Evolutionary conservation across 2,329 filamentous ascomycete genomes (phyloP).

Genomic region (Cercospora nicotianae): DNA sequence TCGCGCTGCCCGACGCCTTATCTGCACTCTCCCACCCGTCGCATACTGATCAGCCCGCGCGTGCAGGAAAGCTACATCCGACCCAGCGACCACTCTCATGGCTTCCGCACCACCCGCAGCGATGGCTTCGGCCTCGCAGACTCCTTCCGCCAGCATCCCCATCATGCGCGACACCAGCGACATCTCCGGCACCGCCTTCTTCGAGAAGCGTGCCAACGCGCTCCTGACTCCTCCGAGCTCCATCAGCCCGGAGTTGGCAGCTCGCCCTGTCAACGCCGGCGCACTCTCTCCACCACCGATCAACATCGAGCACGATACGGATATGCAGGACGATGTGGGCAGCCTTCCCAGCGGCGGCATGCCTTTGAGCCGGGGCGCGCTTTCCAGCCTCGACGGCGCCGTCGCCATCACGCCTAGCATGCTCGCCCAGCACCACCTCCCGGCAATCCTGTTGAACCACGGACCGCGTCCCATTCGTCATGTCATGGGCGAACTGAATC

Average conservation of each 20-base stretch:
- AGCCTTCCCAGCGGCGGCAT: constrained; percentile 31
- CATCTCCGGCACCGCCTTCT: constrained; percentile 32
- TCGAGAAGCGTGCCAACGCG: constrained; percentile 43
- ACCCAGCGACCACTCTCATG: constrained; percentile 32
- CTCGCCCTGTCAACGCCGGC: constrained; percentile 70
- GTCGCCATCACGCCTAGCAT: constrained; percentile 82
- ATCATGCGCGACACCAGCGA: constrained; percentile 29
- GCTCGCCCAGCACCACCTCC: constrained; percentile 86
- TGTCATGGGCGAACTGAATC: constrained; percentile 91
- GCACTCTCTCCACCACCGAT: constrained; percentile 48
- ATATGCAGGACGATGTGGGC: constrained; percentile 60
- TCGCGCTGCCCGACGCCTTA: constrained; percentile 6
- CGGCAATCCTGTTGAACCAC: constrained; percentile 83
- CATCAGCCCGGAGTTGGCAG: constrained; percentile 82
- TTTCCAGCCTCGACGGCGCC: constrained; percentile 65
- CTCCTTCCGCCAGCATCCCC: constrained; percentile 34
- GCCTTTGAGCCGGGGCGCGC: constrained; percentile 52
- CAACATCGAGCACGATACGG: constrained; percentile 79
- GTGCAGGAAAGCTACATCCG: constrained; percentile 39
- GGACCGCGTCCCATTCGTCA: constrained; percentile 92
- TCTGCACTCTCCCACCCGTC: constrained; percentile 29
- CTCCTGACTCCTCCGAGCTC: constrained; percentile 93
- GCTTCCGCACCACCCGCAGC: constrained; percentile 35
- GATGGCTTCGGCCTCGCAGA: constrained; percentile 39
- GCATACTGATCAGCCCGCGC: constrained; percentile 24